phyloP scores from a whole-genome alignment of 148 eudicot species.

The Diospyros kaki region DNA sequence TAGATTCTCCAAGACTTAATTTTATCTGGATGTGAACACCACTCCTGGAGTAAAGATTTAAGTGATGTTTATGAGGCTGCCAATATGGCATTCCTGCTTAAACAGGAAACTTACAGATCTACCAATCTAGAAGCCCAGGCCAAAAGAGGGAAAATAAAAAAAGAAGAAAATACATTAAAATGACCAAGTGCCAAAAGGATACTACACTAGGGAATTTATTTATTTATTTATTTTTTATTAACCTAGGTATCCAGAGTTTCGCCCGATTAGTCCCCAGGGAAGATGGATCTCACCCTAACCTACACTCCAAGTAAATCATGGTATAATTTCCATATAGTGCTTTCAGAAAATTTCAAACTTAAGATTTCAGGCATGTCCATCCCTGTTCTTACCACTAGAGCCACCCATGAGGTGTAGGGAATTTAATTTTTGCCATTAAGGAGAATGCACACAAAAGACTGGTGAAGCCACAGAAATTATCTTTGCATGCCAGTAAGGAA shows the following conservation, averaged over 20 bases:
- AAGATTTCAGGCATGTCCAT: no score
- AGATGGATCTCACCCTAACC: no score
- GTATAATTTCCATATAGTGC: no score
- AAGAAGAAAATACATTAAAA: background rate
- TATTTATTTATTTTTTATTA: no score
- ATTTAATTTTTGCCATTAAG: background rate
- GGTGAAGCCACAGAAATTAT: background rate
- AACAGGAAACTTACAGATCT: background rate
- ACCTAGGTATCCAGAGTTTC: no score
- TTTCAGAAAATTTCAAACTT: no score
- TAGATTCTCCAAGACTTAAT: slow-evolving; percentile 6
- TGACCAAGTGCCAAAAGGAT: background rate
- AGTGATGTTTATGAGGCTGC: background rate
- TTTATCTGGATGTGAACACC: background rate
- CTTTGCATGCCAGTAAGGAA: background rate
- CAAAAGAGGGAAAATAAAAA: background rate
- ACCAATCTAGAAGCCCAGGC: background rate
- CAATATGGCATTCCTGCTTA: background rate
- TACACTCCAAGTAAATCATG: no score
- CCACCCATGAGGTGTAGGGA: no score
- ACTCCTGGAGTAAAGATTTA: background rate
- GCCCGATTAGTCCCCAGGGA: no score
- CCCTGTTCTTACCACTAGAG: no score
- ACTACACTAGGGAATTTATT: background rate
- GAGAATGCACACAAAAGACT: background rate